Evolutionary conservation across 371 early-diverging fungal genomes (phyloP).

Genomic region (Circinella umbellata): DNA sequence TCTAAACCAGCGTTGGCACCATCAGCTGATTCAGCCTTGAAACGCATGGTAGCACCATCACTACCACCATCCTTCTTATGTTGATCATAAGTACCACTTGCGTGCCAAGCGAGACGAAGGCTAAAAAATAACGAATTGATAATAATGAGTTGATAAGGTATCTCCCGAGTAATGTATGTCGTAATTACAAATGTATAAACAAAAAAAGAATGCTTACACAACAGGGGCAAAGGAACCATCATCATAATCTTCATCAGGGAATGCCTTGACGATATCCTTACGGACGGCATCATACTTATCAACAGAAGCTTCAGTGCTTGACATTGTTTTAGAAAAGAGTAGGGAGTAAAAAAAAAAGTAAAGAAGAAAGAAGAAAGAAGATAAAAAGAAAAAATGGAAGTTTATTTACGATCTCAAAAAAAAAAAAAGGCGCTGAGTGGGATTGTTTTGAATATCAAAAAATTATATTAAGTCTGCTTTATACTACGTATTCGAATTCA

Average conservation of each 20-base stretch:
- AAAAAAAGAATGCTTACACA: constrained; percentile 42
- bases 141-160: neutral
- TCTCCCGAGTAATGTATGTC: neutral
- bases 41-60: constrained; percentile 84
- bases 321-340: constrained; percentile 36
- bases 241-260: constrained; percentile 74
- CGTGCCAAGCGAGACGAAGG: constrained; percentile 87
- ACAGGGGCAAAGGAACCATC: constrained; percentile 87
- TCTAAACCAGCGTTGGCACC: constrained; percentile 85
- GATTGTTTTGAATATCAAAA: too few species aligned
- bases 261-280: constrained; percentile 63
- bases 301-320: constrained; percentile 42
- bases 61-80: constrained; percentile 77
- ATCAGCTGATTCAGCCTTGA: constrained; percentile 67
- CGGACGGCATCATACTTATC: constrained; percentile 57
- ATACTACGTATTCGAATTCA: constrained; percentile 26
- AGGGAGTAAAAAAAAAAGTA: constrained; percentile 18
- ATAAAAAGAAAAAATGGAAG: constrained; percentile 6
- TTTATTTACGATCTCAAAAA: neutral
- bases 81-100: constrained; percentile 81
- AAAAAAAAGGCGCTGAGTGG: too few species aligned
- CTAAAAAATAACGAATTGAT: constrained; percentile 18
- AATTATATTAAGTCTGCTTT: constrained; percentile 14
- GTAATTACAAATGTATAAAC: constrained; percentile 3
- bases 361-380: constrained; percentile 17